Evolutionary conservation across 2,329 filamentous ascomycete genomes (phyloP).

Genomic region (Leptographium lundbergii): DNA sequence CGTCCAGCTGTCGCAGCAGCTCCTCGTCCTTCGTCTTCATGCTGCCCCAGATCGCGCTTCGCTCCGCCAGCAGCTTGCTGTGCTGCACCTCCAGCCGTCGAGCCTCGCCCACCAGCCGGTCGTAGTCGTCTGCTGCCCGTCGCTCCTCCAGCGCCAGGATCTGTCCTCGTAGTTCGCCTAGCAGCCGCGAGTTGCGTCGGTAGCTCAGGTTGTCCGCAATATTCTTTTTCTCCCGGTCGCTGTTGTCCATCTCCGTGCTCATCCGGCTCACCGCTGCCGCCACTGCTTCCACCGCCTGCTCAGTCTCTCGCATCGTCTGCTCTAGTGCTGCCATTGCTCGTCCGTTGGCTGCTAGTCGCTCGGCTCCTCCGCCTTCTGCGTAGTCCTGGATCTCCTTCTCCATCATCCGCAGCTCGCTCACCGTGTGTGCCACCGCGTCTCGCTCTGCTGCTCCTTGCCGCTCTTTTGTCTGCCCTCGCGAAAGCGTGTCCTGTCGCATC

Average conservation of each 20-base stretch:
- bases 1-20: constrained; percentile 55
- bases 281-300: constrained; percentile 55
- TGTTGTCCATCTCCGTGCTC: constrained; percentile 63
- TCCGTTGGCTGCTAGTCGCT: constrained; percentile 56
- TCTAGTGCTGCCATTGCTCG: constrained; percentile 58
- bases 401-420: constrained; percentile 64
- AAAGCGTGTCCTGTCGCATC: constrained; percentile 63
- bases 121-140: constrained; percentile 72
- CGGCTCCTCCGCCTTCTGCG: constrained; percentile 58
- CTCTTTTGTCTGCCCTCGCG: constrained; percentile 59
- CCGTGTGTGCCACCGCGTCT: constrained; percentile 57
- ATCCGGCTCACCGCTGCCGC: constrained; percentile 64
- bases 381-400: constrained; percentile 73
- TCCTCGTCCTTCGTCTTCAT: constrained; percentile 80
- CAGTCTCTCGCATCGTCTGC: constrained; percentile 48
- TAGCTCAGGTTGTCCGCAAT: constrained; percentile 84
- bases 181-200: constrained; percentile 57
- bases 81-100: constrained; percentile 52
- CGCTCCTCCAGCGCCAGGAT: constrained; percentile 64
- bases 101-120: constrained; percentile 59
- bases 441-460: constrained; percentile 58
- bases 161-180: constrained; percentile 54
- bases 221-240: constrained; percentile 71
- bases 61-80: constrained; percentile 58
- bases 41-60: constrained; percentile 60